Conservation (phyloP, 1,284 basidiomycete species). For the Kwoniella shivajii region DNA sequence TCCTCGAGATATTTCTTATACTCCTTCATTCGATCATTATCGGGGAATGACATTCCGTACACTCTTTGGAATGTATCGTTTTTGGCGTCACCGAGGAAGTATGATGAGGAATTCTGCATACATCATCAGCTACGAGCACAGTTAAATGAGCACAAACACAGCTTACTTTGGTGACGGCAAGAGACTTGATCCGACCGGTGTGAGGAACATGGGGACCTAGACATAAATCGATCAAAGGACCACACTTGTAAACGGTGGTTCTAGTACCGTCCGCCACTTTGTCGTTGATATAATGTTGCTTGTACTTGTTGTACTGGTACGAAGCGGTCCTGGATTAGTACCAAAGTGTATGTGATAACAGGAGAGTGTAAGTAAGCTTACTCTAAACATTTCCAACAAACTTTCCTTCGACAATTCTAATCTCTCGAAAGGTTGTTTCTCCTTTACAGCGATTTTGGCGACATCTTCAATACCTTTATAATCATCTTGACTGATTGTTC, state of each 20-base stretch:
- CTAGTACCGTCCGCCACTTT: constrained; percentile 97
- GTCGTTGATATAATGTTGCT: constrained; percentile 90
- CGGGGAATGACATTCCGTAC: constrained; percentile 99
- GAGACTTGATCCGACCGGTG: constrained; percentile 95
- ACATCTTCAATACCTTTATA: constrained; percentile 89
- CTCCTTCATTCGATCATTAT: constrained; percentile 91
- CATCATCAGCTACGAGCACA: neutral
- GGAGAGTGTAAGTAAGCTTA: constrained; percentile 55
- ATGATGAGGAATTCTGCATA: constrained; percentile 88
- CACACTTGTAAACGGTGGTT: constrained; percentile 98
- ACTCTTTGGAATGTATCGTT: constrained; percentile 97
- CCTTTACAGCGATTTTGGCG: constrained; percentile 85
- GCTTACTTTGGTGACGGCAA: constrained; percentile 86
- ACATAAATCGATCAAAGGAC: constrained; percentile 97
- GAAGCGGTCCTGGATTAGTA: neutral
- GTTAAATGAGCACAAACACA: neutral
- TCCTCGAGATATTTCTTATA: constrained; percentile 97
- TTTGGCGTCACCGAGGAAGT: constrained; percentile 92
- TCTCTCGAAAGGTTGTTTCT: constrained; percentile 96
- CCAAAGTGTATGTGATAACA: too few relatives aligned
- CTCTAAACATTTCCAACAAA: constrained; percentile 93
- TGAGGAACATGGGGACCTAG: constrained; percentile 97
- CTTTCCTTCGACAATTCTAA: constrained; percentile 91
- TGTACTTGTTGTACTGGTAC: constrained; percentile 99
- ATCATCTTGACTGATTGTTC: constrained; percentile 75